Evolutionary conservation across 1,139 yeast species (phyloP).

Genomic region (Yamadazyma siamensis): DNA sequence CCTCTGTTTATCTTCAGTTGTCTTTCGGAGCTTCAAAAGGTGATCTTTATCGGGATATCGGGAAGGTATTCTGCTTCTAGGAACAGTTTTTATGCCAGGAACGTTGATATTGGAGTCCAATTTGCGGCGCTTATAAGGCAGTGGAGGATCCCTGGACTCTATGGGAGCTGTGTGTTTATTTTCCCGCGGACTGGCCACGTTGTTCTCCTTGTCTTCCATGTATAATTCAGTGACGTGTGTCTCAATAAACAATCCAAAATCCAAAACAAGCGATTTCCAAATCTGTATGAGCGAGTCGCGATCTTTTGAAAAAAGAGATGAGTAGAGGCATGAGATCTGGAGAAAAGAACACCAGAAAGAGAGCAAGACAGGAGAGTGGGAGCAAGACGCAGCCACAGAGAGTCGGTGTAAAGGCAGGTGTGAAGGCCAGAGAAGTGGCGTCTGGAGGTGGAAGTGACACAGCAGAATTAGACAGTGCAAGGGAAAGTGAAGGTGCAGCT

Average conservation of each 20-base stretch:
- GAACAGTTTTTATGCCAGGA: slow-evolving; percentile 1
- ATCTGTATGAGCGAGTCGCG: neutral
- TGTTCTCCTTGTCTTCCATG: slow-evolving; percentile 2
- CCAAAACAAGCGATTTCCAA: too few relatives aligned
- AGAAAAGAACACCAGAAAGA: slow-evolving; percentile 7
- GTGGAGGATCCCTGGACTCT: slow-evolving; percentile 3
- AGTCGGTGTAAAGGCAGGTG: too few relatives aligned
- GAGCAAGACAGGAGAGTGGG: slow-evolving; percentile 8
- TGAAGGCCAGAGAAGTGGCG: neutral
- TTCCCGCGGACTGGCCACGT: too few relatives aligned
- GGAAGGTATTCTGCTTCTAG: slow-evolving; percentile 13
- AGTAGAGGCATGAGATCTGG: neutral
- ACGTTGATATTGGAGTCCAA: too few relatives aligned
- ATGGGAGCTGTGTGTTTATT: too few relatives aligned
- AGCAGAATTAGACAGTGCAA: neutral
- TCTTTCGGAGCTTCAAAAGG: slow-evolving; percentile 9
- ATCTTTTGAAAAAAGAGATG: neutral
- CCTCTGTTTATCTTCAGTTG: slow-evolving; percentile 10
- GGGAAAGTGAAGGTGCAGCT: too few relatives aligned
- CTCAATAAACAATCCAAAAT: too few relatives aligned
- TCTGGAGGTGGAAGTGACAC: neutral
- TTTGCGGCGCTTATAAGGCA: slow-evolving; percentile 9
- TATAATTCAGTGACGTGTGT: too few relatives aligned
- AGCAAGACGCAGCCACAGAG: slow-evolving; percentile 4
- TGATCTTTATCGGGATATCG: slow-evolving; percentile 12